Base-by-base conservation (phyloP, 2,329 filamentous ascomycete genomes). In the Fonsecaea multimorphosa region DNA sequence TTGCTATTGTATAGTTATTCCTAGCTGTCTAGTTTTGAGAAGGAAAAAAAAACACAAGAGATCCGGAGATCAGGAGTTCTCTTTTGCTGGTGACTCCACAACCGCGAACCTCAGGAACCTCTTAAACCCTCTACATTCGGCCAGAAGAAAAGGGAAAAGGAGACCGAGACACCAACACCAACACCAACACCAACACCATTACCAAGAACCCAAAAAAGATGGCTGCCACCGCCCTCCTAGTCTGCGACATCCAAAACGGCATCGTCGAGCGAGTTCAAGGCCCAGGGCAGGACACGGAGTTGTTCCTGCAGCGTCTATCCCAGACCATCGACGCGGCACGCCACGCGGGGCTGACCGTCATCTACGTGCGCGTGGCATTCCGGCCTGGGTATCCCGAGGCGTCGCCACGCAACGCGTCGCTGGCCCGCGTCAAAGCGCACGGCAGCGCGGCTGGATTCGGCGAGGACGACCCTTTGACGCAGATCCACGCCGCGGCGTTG, bases 171-270 rank as follows among this genome's bases (percentile, higher is more conserved):
- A 31, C 29, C 29, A 31, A 31, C 29, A 31, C 29, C 29, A 31
- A 31, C 29, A 31, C 29, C 29, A 4, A 31, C 29, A 31, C 3
- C 29, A 31, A 31, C 29, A 31, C 3, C 29, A 31, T 4, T 8
- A 31, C 3, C 29, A 31, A 31, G 29, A 31, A 31, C 29, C n/a
- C n/a, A n/a, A n/a, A n/a, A 31, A 31, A 4, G 29, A 60, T 55
- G 56, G 46, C 22, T 36, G 12, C 44, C 11, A 60, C 62, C 2
- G 62, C 56, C 8, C 62, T 64, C 14, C 56, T 64, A 0, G 46
- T 64, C 19, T 57, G 56, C 34, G 62, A 64, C 49, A 12, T 64
- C 24, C 62, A 64, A 19, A 59, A 54, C 36, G 62, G 62, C 24
- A 36, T 64, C 16, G n/a, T 64, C 24, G 46, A 54, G 7, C 55